Evolutionary conservation across 768 basidiomycete genomes (phyloP), one percentile per base, ranked within the genome.

Genomic region (Kwoniella newhampshirensis): DNA sequence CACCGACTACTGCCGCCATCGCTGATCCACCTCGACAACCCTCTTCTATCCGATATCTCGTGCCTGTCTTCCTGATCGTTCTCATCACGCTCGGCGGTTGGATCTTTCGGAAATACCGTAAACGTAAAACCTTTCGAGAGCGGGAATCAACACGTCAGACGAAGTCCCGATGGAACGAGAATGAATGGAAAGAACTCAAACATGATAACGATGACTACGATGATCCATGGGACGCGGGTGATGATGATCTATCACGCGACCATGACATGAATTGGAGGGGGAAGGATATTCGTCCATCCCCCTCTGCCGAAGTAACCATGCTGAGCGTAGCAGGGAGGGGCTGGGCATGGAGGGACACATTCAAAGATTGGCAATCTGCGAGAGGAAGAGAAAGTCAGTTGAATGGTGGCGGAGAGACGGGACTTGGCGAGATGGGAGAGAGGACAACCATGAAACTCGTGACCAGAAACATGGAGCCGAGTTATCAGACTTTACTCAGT

Each of bases 61-160:
- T 61, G 11, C 66, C 66, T 21, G 54, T 67, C 2, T 67, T 67
- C 42, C 39, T 62, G 27, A 37, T 67, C 23, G 57, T 67, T 18
- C 17, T 58, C n/a, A 59, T 67, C 28, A 64, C 56, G 12, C 21
- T 67, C 11, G 25, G n/a, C 17, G 59, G 59, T 11, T 67, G 59
- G 45, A 36, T 43, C 4, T 63, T 51, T 23, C 49, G 50, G 15
- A 44, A 30, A 21, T 55, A 41, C 11, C 57, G 57, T 35, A 59
- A 58, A 20, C 51, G 66, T 2, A 32, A 28, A 54, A 21, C 50
- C 47, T 13, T 52, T 46, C 30, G 60, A 56, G n/a, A 50, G 30
- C 9, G 49, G 47, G 54, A 41, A 36, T 20, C 7, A 6, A 32
- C 42, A 50, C n/a, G 46, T 23, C 9, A n/a, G 47, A 27, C n/a